Evolutionary conservation across 192 early-diverging fungal genomes (phyloP).

Genomic region (Thamnidium elegans): DNA sequence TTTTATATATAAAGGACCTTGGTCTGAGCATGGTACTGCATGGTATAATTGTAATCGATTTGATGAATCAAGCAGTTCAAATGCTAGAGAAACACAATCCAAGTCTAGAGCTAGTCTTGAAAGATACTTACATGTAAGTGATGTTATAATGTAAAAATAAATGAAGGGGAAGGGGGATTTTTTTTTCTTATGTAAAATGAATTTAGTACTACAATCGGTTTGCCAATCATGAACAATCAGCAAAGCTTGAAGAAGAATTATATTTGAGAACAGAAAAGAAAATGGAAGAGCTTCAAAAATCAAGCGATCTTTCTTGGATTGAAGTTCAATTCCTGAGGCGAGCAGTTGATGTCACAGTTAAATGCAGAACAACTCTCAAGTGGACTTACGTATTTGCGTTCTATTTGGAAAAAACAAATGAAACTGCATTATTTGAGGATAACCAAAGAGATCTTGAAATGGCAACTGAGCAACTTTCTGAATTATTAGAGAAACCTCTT

Average conservation of each 20-base stretch:
- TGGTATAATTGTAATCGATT: constrained; percentile 99
- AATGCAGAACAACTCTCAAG: constrained; percentile 89
- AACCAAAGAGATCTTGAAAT: constrained; percentile 99
- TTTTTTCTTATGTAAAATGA: background rate
- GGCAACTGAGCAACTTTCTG: constrained; percentile 92
- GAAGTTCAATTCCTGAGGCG: constrained; percentile 96
- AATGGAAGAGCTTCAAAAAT: constrained; percentile 96
- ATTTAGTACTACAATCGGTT: constrained; percentile 92
- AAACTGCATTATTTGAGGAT: constrained; percentile 92
- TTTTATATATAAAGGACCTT: constrained; percentile 61
- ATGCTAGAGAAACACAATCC: constrained; percentile 83
- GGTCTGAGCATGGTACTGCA: constrained; percentile 92
- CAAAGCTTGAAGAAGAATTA: constrained; percentile 78
- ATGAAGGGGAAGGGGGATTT: background rate
- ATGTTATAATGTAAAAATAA: background rate
- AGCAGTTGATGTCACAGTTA: constrained; percentile 85
- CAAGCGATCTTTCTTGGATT: constrained; percentile 91
- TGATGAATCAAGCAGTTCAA: constrained; percentile 84
- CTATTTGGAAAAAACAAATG: constrained; percentile 83
- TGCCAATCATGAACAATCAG: constrained; percentile 96
- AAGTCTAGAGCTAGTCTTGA: constrained; percentile 86
- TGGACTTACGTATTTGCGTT: constrained; percentile 99
- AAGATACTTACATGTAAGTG: constrained; percentile 89
- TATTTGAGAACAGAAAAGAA: constrained; percentile 86
- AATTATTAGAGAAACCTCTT: constrained; percentile 86